Conservation (phyloP, 306 rosid genomes). For the Citrullus colocynthis region DNA sequence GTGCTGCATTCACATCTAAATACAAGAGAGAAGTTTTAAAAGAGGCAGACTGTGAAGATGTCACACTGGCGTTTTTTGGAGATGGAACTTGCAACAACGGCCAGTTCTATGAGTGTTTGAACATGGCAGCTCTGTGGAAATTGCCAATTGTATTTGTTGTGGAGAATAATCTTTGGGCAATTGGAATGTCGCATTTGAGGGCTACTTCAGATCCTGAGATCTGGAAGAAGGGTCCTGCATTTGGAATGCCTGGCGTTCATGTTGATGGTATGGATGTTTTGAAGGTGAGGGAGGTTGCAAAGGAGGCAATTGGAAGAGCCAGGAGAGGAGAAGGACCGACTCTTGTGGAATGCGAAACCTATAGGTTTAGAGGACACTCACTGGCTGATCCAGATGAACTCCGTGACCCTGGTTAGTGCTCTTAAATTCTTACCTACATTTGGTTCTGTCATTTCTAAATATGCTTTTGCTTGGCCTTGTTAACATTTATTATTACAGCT, state of each 20-base stretch:
- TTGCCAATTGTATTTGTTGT: conserved; percentile 92
- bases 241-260: conserved; percentile 97
- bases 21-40: conserved; percentile 81
- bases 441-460: neutral
- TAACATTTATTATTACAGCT: neutral
- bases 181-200: conserved; percentile 94
- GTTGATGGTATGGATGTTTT: conserved; percentile 99
- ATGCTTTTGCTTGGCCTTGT: neutral
- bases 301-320: conserved; percentile 85
- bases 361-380: conserved; percentile 96
- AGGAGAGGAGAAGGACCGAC: conserved; percentile 99
- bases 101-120: conserved; percentile 91
- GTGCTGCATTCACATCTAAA: conserved; percentile 79
- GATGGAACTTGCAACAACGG: conserved; percentile 96
- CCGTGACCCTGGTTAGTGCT: conserved; percentile 89
- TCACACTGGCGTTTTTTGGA: conserved; percentile 81
- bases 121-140: conserved; percentile 98
- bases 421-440: neutral
- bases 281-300: conserved; percentile 96
- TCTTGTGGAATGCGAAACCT: conserved; percentile 93
- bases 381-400: conserved; percentile 99
- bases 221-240: conserved; percentile 98
- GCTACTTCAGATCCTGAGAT: conserved; percentile 96
- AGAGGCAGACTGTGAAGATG: conserved; percentile 55
- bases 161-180: conserved; percentile 98